phyloP scores from a whole-genome alignment of 352 stramenopile genomes.

The Aphanomyces stellatus region DNA sequence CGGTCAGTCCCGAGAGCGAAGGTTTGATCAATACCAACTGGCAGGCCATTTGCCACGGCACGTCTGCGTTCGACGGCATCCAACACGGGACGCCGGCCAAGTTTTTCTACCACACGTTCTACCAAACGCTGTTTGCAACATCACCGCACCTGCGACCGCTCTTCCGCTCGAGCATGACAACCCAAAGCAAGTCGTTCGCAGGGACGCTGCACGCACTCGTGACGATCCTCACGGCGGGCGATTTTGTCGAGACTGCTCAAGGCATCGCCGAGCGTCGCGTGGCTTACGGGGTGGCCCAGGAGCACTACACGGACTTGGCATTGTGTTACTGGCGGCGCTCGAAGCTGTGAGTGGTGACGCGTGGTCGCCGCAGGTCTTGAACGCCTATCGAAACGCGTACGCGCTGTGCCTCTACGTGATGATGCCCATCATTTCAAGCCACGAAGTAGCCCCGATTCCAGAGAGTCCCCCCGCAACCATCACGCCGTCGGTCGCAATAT shows the following conservation, averaged over 20 bases:
- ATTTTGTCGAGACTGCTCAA: slow-evolving; percentile 1
- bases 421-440: not conserved
- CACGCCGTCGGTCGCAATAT: not conserved
- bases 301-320: slow-evolving; percentile 1
- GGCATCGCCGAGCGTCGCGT: not conserved
- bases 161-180: slow-evolving; percentile 9
- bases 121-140: not conserved
- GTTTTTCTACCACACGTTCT: slow-evolving; percentile 11
- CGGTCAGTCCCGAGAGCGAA: not conserved
- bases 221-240: not conserved
- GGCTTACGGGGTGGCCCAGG: not conserved
- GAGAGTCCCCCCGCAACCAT: not conserved
- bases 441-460: not conserved
- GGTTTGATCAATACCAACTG: not conserved
- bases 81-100: slow-evolving; percentile 9
- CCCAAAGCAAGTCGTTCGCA: slow-evolving; percentile 10
- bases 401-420: not conserved
- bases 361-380: not conserved
- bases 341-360: not conserved
- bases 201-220: not conserved
- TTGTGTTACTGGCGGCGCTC: not conserved
- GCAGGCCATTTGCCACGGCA: not conserved
- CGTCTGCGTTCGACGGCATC: not conserved
- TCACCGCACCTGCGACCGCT: not conserved
- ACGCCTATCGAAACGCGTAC: not conserved